Conservation (phyloP, 257 asterid genomes). For the Fraxinus americana region DNA sequence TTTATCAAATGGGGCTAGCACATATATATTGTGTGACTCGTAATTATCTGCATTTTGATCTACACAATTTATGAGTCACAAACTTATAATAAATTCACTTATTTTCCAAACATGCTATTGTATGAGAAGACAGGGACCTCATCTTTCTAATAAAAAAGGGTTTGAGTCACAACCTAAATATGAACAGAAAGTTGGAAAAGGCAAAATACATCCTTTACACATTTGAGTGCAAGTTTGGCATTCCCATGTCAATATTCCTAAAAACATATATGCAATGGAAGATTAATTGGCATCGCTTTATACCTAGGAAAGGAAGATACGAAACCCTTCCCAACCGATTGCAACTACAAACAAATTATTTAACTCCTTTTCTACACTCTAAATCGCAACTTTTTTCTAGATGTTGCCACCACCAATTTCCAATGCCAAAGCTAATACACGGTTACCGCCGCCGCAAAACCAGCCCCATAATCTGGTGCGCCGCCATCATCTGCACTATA, state of each 20-base stretch:
- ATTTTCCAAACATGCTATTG: no score
- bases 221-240: not conserved
- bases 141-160: not conserved
- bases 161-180: no score
- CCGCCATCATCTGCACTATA: conserved; percentile 63
- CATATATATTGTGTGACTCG: no score
- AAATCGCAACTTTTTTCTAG: not conserved
- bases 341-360: no score
- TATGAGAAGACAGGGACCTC: not conserved
- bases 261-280: not conserved
- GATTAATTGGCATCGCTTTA: conserved; percentile 31
- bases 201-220: not conserved
- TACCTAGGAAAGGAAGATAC: conserved; percentile 46
- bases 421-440: conserved; percentile 55
- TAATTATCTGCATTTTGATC: no score
- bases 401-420: conserved; percentile 5
- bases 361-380: not conserved
- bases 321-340: conserved; percentile 43
- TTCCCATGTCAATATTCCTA: not conserved
- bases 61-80: no score
- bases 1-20: no score
- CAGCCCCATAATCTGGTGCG: conserved; percentile 69
- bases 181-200: not conserved
- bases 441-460: conserved; percentile 49
- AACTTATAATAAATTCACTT: no score